These are phyloP conservation scores for Rhodotorula sp. DNA, from an alignment of 1,284 basidiomycete genomes.

Conservation along the genomic window DNA sequence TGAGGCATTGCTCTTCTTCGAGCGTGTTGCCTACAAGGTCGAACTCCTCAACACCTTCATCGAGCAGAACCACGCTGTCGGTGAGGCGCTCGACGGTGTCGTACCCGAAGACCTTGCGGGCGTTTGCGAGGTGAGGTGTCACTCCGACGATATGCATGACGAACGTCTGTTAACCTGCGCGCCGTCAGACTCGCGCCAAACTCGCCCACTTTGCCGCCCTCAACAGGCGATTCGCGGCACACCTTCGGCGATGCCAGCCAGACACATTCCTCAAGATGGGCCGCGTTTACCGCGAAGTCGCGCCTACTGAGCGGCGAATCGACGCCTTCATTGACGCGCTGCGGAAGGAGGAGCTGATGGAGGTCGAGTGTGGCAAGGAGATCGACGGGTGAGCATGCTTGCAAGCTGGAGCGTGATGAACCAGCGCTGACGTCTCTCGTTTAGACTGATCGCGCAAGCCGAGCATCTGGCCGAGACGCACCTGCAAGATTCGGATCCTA, in stretches of 20 bases:
- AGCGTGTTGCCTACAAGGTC: slow-evolving; percentile 75
- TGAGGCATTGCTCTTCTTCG: slow-evolving; percentile 85
- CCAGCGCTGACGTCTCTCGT: background rate
- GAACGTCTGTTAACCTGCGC: background rate
- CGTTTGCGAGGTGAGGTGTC: slow-evolving; percentile 71
- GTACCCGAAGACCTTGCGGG: slow-evolving; percentile 79
- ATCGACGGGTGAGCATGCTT: slow-evolving; percentile 66
- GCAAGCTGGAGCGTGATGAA: too few species aligned
- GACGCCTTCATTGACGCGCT: slow-evolving; percentile 85
- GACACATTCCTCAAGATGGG: slow-evolving; percentile 81
- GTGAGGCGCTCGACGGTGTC: slow-evolving; percentile 72
- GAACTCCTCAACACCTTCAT: slow-evolving; percentile 79
- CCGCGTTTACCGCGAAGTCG: slow-evolving; percentile 76
- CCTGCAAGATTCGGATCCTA: slow-evolving; percentile 63
- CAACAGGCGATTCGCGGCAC: slow-evolving; percentile 80
- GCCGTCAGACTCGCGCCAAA: slow-evolving; percentile 69
- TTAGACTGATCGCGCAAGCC: slow-evolving; percentile 81
- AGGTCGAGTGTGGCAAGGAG: slow-evolving; percentile 86
- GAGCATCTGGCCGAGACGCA: slow-evolving; percentile 84
- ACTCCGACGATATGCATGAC: too few species aligned
- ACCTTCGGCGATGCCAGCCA: slow-evolving; percentile 72
- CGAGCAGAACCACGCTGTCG: slow-evolving; percentile 74
- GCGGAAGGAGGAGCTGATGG: slow-evolving; percentile 82
- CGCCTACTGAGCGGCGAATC: slow-evolving; percentile 82
- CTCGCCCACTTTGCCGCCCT: slow-evolving; percentile 73